Evolutionary conservation across 805 yeast genomes (phyloP).

Genomic region (Schizosaccharomyces pombe): DNA sequence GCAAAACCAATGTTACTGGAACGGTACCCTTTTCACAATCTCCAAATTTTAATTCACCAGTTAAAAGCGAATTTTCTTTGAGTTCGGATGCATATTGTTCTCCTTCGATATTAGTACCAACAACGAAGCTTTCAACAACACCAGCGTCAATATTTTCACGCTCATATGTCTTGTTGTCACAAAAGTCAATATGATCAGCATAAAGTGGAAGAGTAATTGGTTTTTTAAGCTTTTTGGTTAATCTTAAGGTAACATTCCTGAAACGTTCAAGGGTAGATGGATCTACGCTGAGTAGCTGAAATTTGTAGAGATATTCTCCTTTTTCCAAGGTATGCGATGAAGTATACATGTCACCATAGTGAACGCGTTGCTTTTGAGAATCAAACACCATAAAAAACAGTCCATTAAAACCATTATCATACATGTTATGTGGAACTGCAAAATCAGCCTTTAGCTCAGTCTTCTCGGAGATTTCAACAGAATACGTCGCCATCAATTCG

Average conservation of each 20-base stretch:
- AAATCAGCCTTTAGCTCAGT: not conserved
- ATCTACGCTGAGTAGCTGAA: not conserved
- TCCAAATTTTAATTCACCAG: not conserved
- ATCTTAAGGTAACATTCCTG: not conserved
- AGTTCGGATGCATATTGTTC: not conserved
- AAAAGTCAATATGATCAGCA: conserved; percentile 3
- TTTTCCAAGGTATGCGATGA: not conserved
- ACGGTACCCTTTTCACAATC: not conserved
- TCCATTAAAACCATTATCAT: conserved; percentile 3
- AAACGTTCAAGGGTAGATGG: not conserved
- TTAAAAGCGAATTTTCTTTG: not conserved
- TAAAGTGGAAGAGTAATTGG: not conserved
- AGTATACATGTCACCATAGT: conserved; percentile 4
- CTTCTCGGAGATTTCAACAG: not conserved
- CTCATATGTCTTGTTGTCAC: not conserved
- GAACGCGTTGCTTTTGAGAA: conserved; percentile 1
- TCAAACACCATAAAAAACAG: not conserved
- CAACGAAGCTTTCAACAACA: not conserved
- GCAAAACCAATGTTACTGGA: not conserved
- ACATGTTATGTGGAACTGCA: conserved; percentile 2
- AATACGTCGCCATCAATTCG: not conserved
- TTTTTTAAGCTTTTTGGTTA: not conserved
- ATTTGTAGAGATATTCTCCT: not conserved
- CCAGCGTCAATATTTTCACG: not conserved
- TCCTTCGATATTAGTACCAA: not conserved